Evolutionary conservation across 345 rosid species (phyloP), one percentile per base, ranked within the genome.

Genomic region (Syzygium aromaticum): DNA sequence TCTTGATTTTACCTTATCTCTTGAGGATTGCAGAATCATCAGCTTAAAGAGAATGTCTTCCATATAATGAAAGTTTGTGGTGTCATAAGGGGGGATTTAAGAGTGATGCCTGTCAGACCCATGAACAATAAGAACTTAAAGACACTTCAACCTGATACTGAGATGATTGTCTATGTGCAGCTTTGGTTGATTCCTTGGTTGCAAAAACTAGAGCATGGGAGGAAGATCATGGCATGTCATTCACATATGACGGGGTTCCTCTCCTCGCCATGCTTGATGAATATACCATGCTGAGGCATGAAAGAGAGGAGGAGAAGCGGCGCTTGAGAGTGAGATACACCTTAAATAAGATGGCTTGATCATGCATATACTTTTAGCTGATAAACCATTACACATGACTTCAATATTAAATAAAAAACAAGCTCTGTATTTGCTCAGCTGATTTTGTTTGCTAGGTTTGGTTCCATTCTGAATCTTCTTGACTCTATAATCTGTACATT

Each of bases 241-340:
- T 95, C 89, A 90, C 94, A 61, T 96, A 98, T 86, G 99, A 98
- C 88, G 99, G 99, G 1, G 96, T 98, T 88, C 97, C 98, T 54
- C 94, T 98, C 23, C 97, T 98, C 43, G 98, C 99, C 82, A 96
- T 96, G 98, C 94, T 98, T 30, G 98, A 98, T 88, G 99, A 96
- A 89, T 98, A 98, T 88, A 95, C 96, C 88, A 93, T 96, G 94
- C 95, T 96, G 84, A 94, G 97, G 89, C 99, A 95, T 86, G 99
- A 98, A 93, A 91, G 98, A 88, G 99, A 96, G 92, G 99, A 98
- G 87, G 99, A 98, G 92, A 98, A 96, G 86, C 92, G 96, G 67
- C 94, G 96, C 88, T 77, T 94, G 87, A 95, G 93, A 91, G 99
- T 96, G 86, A 91, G 95, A 85, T 86, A 84, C 51, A 25, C n/a